Evolutionary conservation across 768 basidiomycete species (phyloP), one percentile per base, ranked within the genome.

Genomic region (Panus rudis): DNA sequence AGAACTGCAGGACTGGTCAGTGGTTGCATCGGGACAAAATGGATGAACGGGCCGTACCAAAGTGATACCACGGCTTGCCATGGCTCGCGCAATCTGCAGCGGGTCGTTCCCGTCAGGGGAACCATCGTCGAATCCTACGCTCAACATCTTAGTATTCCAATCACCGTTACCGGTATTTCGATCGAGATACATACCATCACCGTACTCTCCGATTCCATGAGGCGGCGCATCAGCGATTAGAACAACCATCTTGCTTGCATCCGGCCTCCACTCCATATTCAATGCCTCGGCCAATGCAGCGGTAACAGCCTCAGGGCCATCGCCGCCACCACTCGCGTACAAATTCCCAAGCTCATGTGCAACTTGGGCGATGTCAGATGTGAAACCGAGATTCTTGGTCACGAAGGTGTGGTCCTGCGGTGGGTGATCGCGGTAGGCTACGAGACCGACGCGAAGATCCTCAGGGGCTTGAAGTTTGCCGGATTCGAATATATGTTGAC

Each of bases 161-260:
- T n/a, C 34, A 37, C 6, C 21, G 26, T 13, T 22, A 10, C 16
- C 20, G 43, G 35, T 10, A 30, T 30, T 10, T 10, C 12, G 16
- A 35, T n/a, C 6, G 34, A 42, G 39, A 22, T 26, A 62, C 74
- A 53, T 53, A 91, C 92, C 92, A 66, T 97, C 94, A 14, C 93
- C 94, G 51, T 91, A 91, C 62, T 97, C 93, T 46, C 93, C 93
- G 56, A 97, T 90, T 2, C 93, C 94, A 66, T 98, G 94, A 13
- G 93, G 92, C 27, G 94, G 94, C 0, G 94, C 94, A 71, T 98
- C 94, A 14, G 94, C 92, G 56, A 97, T 92, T 54, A 97, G 75
- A 4, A 98, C 92, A 39, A 92, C 75, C 91, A 98, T 97, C 71
- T 90, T 97, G 59, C 84, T 89, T 21, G 94, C 87, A 35, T 76